Base-by-base conservation (phyloP, 2,329 filamentous ascomycete genomes). In the Colletotrichum graminicola region DNA sequence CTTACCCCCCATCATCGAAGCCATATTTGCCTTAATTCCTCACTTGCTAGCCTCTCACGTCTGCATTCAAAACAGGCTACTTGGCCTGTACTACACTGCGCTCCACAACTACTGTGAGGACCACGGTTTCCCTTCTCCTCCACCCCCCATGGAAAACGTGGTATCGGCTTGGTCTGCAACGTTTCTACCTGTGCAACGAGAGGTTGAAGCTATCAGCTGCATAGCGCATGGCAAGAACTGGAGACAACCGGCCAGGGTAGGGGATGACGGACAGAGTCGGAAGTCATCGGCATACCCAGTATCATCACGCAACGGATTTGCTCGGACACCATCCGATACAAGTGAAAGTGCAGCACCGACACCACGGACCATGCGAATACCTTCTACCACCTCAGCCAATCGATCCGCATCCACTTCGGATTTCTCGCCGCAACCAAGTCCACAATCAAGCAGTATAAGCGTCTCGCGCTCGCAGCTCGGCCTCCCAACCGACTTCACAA, bases 51-150 rank as follows among this genome's bases (percentile, higher is more conserved):
- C 87, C 51, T 87, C 88, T 45, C 91, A 95, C 76, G 89, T 95
- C 55, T 86, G 92, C 77, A 90, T 94, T 36, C 93, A 95, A 79
- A 94, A 94, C 78, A 89, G 90, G 57, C 84, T 96, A 62, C 88
- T 96, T 6, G 93, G 90, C 0, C 86, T 94, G 73, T 90, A 94
- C 75, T 96, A 96, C 81, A 96, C 93, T 1, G 86, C 90, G 5
- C 83, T 95, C 8, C 90, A 94, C 78, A 89, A 88, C 67, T 96
- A 92, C 80, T 94, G 91, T 75, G 85, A 90, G 75, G 88, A 92
- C 39, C 85, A 90, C 75, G 85, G 88, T 6, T 91, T 94, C 76
- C 91, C 92, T 0, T 92, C 91, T 56, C 92, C 93, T 1, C 86
- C 93, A 14, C 91, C 93, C 3, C 87, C 91, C 21, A 91, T 94